These are phyloP conservation scores for Spiromastix sp. DNA, from an alignment of 2,329 filamentous ascomycete genomes.

Conservation along the genomic window DNA sequence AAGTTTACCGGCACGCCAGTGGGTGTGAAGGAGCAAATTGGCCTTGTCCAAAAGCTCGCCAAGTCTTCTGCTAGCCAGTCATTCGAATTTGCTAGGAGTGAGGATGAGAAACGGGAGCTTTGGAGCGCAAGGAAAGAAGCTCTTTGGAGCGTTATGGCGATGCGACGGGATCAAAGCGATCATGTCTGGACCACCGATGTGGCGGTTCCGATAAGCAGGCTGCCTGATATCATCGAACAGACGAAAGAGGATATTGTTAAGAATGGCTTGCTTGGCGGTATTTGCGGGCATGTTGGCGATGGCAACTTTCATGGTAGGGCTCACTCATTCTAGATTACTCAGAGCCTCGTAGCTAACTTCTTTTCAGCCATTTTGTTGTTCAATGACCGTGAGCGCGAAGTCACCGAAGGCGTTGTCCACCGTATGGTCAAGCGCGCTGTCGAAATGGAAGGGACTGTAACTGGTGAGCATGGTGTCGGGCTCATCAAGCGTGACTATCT, in stretches of 20 bases:
- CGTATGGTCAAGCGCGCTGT: conserved; percentile 61
- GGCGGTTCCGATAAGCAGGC: conserved; percentile 60
- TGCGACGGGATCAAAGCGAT: conserved; percentile 48
- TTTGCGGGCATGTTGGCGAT: conserved; percentile 66
- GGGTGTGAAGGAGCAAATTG: conserved; percentile 54
- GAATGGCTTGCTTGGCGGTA: conserved; percentile 53
- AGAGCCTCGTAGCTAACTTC: conserved; percentile 3
- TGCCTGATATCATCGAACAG: conserved; percentile 63
- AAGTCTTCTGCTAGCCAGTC: conserved; percentile 43
- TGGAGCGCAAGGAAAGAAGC: conserved; percentile 70
- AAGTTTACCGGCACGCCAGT: conserved; percentile 60
- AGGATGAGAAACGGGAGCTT: conserved; percentile 56
- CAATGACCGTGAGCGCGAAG: conserved; percentile 45
- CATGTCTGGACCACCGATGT: conserved; percentile 73
- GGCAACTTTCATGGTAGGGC: conserved; percentile 59
- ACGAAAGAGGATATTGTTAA: conserved; percentile 56
- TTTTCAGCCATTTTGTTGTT: conserved; percentile 50
- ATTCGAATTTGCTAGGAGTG: conserved; percentile 58
- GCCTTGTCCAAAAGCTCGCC: conserved; percentile 49
- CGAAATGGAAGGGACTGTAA: conserved; percentile 61
- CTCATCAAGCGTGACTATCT: conserved; percentile 59
- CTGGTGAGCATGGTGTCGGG: conserved; percentile 62
- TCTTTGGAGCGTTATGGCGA: conserved; percentile 61
- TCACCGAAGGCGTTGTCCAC: conserved; percentile 51
- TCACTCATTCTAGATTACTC: conserved; percentile 12